Conservation (phyloP, 192 early-diverging fungal species). For the Dissophora ornata region DNA sequence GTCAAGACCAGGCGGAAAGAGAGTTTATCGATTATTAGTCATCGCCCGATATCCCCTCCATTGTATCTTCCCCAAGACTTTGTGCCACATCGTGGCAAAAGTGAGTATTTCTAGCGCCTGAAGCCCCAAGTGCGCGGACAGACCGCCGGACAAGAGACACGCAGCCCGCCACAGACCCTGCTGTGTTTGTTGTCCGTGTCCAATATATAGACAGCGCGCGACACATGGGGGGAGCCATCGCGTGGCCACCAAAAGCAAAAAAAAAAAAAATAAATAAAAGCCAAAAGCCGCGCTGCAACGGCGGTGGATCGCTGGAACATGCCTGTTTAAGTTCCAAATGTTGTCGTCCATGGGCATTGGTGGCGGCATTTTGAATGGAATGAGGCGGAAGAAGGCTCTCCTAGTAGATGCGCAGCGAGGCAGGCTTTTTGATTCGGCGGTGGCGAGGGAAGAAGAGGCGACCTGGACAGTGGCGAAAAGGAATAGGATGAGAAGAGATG, state of each 20-base stretch:
- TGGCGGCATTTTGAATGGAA: slow-evolving; percentile 26
- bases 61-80: no score
- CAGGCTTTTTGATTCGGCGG: neutral
- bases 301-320: neutral
- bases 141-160: no score
- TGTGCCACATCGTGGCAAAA: no score
- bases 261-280: neutral
- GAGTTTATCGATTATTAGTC: slow-evolving; percentile 44
- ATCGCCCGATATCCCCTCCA: slow-evolving; percentile 11
- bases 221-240: no score
- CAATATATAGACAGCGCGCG: no score
- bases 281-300: neutral
- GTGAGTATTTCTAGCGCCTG: no score
- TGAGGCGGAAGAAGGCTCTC: neutral
- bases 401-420: neutral
- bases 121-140: no score
- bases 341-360: slow-evolving; percentile 54
- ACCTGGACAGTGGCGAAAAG: neutral
- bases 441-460: neutral
- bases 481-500: neutral
- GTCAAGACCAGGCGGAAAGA: neutral
- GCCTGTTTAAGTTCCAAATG: slow-evolving; percentile 54
- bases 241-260: no score
- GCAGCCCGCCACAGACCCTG: no score
- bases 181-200: no score